These are phyloP conservation scores for Euphorbia celastroides DNA, from an alignment of 441 rosid species.

Conservation along the genomic window DNA sequence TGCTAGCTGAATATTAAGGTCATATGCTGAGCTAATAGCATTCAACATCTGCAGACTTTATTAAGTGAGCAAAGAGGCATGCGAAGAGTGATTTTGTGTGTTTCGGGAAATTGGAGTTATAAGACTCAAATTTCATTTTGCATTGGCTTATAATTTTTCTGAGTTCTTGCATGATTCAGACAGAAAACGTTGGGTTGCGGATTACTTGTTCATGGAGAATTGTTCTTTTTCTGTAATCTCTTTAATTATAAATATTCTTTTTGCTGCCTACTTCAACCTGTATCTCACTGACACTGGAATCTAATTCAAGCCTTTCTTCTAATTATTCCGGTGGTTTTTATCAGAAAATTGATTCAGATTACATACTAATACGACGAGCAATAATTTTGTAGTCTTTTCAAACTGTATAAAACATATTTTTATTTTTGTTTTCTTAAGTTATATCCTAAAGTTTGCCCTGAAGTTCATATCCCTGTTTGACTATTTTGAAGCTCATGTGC, in stretches of 20 bases:
- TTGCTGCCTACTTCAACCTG: not conserved
- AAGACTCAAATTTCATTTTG: not conserved
- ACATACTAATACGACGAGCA: not conserved
- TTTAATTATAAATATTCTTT: not conserved
- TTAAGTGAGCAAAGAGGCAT: not conserved
- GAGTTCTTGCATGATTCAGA: not conserved
- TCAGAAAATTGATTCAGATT: not conserved
- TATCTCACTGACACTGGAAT: not conserved
- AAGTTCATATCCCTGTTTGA: not conserved
- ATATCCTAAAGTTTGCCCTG: too few relatives aligned
- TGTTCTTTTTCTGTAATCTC: conserved; percentile 1
- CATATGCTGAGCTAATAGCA: not conserved
- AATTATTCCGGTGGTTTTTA: not conserved
- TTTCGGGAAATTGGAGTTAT: not conserved
- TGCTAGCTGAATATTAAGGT: not conserved
- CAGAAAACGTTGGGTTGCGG: not conserved
- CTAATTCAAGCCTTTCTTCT: not conserved
- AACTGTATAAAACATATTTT: too few relatives aligned
- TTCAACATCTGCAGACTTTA: not conserved
- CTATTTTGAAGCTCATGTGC: conserved; percentile 3
- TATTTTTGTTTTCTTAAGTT: too few relatives aligned
- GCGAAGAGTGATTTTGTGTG: conserved; percentile 2
- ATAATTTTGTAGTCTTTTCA: not conserved
- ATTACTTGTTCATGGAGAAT: not conserved
- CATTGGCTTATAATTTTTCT: conserved; percentile 8